A percentile compares a stretch with the other conserved stretches of the same genome.
Conservation (phyloP, 2,329 filamentous ascomycete species). For the Penicillium sp. region DNA sequence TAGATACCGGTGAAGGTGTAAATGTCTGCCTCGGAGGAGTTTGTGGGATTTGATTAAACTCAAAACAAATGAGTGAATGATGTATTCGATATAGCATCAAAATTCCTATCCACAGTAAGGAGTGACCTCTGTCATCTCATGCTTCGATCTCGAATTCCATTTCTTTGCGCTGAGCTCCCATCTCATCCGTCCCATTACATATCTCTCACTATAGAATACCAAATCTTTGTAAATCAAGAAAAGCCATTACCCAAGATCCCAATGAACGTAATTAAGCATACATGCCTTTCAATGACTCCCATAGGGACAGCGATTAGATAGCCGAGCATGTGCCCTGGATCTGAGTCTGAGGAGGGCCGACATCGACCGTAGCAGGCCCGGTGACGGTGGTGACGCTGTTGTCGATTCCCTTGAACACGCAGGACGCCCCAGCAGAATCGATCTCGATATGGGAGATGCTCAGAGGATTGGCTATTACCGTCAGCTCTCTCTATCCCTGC, state of each 20-base stretch:
- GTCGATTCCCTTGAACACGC: conserved; percentile 19
- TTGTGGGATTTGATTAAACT: neutral
- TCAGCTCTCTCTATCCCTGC: conserved; percentile 6
- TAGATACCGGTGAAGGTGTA: too few relatives aligned
- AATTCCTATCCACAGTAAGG: neutral
- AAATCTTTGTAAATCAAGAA: neutral
- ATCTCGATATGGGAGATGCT: conserved; percentile 23
- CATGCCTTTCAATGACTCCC: neutral
- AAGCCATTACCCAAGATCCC: too few relatives aligned
- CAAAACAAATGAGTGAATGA: neutral
- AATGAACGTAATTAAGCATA: neutral
- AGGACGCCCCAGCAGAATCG: conserved; percentile 4
- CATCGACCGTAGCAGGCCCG: conserved; percentile 17
- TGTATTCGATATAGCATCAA: neutral
- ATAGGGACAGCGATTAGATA: neutral
- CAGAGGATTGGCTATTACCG: conserved; percentile 15
- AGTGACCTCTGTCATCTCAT: neutral
- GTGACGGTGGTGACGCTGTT: conserved; percentile 16
- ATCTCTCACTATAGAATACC: neutral
- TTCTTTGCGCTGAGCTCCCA: neutral
- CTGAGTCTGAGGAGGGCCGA: conserved; percentile 23
- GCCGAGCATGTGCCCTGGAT: neutral
- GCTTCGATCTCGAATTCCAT: neutral
- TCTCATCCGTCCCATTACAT: neutral
- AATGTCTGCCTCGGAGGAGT: neutral